Evolutionary conservation across 192 early-diverging fungal species (phyloP).

Genomic region (Gonapodya prolifera): DNA sequence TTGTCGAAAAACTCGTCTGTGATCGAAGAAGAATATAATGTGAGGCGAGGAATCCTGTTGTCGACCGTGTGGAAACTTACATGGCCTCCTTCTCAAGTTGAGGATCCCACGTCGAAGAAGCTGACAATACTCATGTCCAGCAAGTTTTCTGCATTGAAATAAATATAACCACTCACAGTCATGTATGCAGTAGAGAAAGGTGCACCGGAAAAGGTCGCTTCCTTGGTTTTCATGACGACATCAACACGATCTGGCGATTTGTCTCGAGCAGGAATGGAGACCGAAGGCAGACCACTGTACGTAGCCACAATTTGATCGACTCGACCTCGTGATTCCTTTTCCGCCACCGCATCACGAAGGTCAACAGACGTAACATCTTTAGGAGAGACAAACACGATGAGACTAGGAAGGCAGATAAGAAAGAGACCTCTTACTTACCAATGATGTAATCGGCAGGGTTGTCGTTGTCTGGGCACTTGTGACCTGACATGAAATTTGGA

Average conservation of each 20-base stretch:
- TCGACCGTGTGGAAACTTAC: not conserved
- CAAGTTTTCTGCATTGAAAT: no score
- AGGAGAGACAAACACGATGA: no score
- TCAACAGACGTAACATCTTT: not conserved
- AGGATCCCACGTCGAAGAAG: not conserved
- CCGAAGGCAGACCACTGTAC: not conserved
- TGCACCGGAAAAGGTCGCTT: not conserved
- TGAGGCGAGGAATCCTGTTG: no score
- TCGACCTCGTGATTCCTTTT: not conserved
- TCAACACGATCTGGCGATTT: not conserved
- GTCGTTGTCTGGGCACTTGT: not conserved
- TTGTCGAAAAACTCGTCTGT: not conserved
- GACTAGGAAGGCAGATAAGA: no score
- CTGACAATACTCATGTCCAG: no score
- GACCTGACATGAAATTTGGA: no score
- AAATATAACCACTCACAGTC: not conserved
- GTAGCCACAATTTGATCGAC: not conserved
- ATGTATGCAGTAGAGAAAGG: not conserved
- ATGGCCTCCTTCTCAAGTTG: not conserved
- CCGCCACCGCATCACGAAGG: not conserved
- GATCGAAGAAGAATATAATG: no score
- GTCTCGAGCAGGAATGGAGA: not conserved
- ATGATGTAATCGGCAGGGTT: constrained; percentile 2
- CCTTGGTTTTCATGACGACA: not conserved
- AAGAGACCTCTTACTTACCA: not conserved